Base-by-base conservation (phyloP, 306 rosid genomes). In the Glycyrrhiza uralensis region DNA sequence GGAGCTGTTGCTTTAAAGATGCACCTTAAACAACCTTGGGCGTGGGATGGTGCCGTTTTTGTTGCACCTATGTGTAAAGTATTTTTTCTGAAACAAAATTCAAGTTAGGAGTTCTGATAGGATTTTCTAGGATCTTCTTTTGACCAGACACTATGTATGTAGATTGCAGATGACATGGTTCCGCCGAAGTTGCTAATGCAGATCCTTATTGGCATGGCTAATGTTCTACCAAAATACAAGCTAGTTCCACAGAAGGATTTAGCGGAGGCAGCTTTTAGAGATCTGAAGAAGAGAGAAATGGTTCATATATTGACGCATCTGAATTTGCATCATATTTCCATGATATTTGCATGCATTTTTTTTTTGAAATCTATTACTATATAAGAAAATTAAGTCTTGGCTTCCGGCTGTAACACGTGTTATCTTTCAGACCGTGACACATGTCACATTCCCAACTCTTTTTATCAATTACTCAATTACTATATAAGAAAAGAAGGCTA, bases 41-140 rank as follows among this genome's bases (percentile, higher is more conserved):
- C 80, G 4, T 91, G 99, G 99, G 84, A 71, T 39, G 99, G 99
- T 9, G 99, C 99, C 36, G 3, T 91, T 81, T 93, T 94, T 73
- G 95, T 86, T 47, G 99, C 97, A 52, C 99, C 99, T 3, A 94
- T 94, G 99, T 94, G 99, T 83, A 94, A 91, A 76, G 98, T 92
- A 92, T 15, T 55, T 75, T 72, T 46, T 65, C 71, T 60, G 44
- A 69, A 82, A 66, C 78, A 14, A 55, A n/a, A 62, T 19, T 72
- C 57, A 36, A 47, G 36, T 47, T 54, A 8, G 6, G 26, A 35
- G 59, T 65, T 72, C 52, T 20, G 32, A 0, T 60, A 0, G 5
- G 17, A 38, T 62, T 35, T 72, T 49, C 18, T 74, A 45, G 14
- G 45, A 62, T 71, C 80, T 76, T 50, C 51, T 5, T 69, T 80